phyloP scores from a whole-genome alignment of 2,329 filamentous ascomycete genomes.

The Aspergillus sp. region DNA sequence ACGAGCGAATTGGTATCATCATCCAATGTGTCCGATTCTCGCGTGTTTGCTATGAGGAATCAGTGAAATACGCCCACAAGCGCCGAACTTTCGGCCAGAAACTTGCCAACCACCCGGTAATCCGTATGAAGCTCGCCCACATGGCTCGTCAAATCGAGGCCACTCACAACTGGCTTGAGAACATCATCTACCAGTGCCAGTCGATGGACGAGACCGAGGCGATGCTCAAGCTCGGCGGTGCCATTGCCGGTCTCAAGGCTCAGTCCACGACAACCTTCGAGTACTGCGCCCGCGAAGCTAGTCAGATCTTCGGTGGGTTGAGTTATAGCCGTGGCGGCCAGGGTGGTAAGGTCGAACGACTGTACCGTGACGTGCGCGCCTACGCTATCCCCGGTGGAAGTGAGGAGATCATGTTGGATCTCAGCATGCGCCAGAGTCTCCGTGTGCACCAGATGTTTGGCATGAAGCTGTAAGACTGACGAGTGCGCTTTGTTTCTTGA shows the following conservation, averaged over 20 bases:
- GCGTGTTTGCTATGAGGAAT: conserved; percentile 95
- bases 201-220: conserved; percentile 93
- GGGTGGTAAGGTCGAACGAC: conserved; percentile 88
- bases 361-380: conserved; percentile 92
- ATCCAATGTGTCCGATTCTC: conserved; percentile 96
- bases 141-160: conserved; percentile 99
- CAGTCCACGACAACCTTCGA: conserved; percentile 94
- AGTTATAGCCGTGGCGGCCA: conserved; percentile 92
- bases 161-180: conserved; percentile 95
- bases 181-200: conserved; percentile 87
- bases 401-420: conserved; percentile 98
- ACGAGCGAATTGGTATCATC: conserved; percentile 97
- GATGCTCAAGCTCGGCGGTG: conserved; percentile 91
- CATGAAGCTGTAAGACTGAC: conserved; percentile 76
- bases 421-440: conserved; percentile 89
- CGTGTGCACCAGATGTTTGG: conserved; percentile 86
- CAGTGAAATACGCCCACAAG: conserved; percentile 96
- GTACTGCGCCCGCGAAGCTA: conserved; percentile 94
- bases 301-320: conserved; percentile 94
- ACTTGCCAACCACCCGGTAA: conserved; percentile 94
- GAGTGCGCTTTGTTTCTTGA: not conserved
- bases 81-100: conserved; percentile 94
- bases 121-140: conserved; percentile 94
- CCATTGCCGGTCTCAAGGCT: conserved; percentile 91
- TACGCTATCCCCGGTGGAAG: conserved; percentile 95